phyloP scores from a whole-genome alignment of 352 stramenopile species.

The Albugo laibachii region DNA sequence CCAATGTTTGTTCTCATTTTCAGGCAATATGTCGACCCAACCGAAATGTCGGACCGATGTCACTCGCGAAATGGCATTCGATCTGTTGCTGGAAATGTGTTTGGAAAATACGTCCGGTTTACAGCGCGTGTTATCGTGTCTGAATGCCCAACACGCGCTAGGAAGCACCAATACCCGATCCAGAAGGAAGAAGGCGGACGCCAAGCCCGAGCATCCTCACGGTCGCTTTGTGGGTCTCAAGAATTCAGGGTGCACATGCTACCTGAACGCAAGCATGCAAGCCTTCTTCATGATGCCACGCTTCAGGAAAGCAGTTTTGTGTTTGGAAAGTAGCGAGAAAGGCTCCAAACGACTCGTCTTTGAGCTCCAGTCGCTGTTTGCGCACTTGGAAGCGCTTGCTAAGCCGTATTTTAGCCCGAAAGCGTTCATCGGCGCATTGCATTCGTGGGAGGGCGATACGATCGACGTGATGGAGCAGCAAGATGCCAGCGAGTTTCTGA shows the following conservation, averaged over 20 bases:
- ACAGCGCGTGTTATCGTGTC: constrained; percentile 46
- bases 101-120: constrained; percentile 37
- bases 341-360: constrained; percentile 25
- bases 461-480: constrained; percentile 84
- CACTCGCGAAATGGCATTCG: constrained; percentile 52
- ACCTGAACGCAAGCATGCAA: constrained; percentile 90
- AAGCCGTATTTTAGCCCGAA: constrained; percentile 74
- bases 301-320: constrained; percentile 76
- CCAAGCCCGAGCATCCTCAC: constrained; percentile 10
- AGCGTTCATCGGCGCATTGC: constrained; percentile 57
- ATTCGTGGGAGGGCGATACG: constrained; percentile 74
- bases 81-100: constrained; percentile 45
- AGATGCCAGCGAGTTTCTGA: constrained; percentile 86
- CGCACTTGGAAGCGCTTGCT: constrained; percentile 68
- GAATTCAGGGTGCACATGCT: constrained; percentile 91
- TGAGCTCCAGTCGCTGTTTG: constrained; percentile 82
- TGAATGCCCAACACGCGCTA: constrained; percentile 46
- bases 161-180: constrained; percentile 28
- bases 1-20: constrained; percentile 26
- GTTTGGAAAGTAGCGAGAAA: constrained; percentile 17
- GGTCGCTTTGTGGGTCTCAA: constrained; percentile 83
- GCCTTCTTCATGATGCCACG: constrained; percentile 89
- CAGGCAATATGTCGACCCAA: constrained; percentile 6
- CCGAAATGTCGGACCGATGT: constrained; percentile 66
- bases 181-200: constrained; percentile 18